Percentiles rank a stretch among this genome's conserved stretches.
phyloP scores from a whole-genome alignment of 2,329 filamentous ascomycete species.

The Intubia oerlemansii region DNA sequence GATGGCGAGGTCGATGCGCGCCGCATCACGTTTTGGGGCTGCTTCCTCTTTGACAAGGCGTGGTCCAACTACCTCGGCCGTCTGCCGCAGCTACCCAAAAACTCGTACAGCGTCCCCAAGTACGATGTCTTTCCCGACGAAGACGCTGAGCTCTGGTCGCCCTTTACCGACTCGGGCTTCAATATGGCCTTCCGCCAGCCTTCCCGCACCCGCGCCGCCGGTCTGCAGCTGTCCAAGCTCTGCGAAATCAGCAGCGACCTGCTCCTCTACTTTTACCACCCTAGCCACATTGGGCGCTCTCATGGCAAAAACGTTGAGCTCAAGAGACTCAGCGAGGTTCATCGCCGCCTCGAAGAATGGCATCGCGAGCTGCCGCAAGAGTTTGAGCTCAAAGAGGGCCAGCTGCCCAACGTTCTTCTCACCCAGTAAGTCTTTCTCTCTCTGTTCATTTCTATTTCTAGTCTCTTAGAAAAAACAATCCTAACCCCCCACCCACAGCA shows the following conservation, averaged over 20 bases:
- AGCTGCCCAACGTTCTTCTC: constrained; percentile 59
- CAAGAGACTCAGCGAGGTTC: constrained; percentile 81
- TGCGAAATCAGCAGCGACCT: constrained; percentile 91
- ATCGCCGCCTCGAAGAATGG: constrained; percentile 80
- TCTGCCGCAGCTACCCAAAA: constrained; percentile 63
- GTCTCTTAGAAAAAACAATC: not conserved
- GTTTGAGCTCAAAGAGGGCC: constrained; percentile 73
- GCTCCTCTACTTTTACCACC: constrained; percentile 78
- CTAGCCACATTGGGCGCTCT: constrained; percentile 38
- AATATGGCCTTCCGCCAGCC: constrained; percentile 55
- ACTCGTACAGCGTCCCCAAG: constrained; percentile 66
- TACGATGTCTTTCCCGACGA: constrained; percentile 81
- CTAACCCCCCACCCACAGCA: constrained; percentile 32
- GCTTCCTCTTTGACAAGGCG: constrained; percentile 95
- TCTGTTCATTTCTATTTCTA: not conserved
- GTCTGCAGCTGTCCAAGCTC: constrained; percentile 59
- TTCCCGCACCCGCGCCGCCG: constrained; percentile 60
- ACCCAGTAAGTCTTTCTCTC: constrained; percentile 47
- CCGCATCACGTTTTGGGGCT: constrained; percentile 90
- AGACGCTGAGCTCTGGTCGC: constrained; percentile 68
- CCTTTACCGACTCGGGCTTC: constrained; percentile 56
- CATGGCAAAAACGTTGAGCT: constrained; percentile 65
- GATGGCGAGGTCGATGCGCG: constrained; percentile 79
- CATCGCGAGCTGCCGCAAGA: constrained; percentile 64
- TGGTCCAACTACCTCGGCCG: constrained; percentile 96